These are phyloP conservation scores for Phaeotremella fagi DNA, from an alignment of 768 basidiomycete species.

Conservation along the genomic window DNA sequence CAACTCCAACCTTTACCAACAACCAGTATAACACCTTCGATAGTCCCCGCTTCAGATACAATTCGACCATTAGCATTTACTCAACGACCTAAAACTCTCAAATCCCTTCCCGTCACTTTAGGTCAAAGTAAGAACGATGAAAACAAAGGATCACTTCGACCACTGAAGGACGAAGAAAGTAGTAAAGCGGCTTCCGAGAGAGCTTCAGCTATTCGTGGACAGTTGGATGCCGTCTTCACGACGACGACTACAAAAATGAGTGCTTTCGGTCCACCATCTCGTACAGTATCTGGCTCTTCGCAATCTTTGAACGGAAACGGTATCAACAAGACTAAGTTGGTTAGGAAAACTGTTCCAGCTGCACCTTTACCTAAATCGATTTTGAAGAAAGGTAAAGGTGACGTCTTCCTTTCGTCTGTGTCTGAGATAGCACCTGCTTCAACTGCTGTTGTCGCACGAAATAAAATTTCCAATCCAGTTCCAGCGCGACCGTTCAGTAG, in stretches of 20 bases:
- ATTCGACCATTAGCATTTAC: slow-evolving; percentile 1
- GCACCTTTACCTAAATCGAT: neutral
- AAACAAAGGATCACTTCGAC: neutral
- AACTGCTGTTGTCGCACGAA: neutral
- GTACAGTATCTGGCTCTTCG: slow-evolving; percentile 24
- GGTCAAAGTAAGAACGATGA: neutral
- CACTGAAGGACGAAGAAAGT: neutral
- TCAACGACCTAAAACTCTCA: slow-evolving; percentile 10
- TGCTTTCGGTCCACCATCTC: slow-evolving; percentile 23
- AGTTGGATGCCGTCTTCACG: slow-evolving; percentile 22
- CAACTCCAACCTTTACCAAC: neutral
- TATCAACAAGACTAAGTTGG: neutral
- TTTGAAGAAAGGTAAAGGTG: neutral
- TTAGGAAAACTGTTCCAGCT: neutral
- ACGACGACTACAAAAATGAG: slow-evolving; percentile 2
- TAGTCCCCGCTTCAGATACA: neutral
- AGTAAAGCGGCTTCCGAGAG: slow-evolving; percentile 6
- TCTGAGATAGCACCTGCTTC: neutral
- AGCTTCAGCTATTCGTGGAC: slow-evolving; percentile 14
- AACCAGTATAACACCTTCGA: neutral
- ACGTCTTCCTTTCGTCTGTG: neutral
- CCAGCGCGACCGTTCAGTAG: too few species aligned
- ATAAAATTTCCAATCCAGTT: neutral
- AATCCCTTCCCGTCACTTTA: slow-evolving; percentile 1
- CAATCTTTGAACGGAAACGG: slow-evolving; percentile 2